phyloP scores from a whole-genome alignment of 1,284 basidiomycete genomes.

The Abortiporus biennis region DNA sequence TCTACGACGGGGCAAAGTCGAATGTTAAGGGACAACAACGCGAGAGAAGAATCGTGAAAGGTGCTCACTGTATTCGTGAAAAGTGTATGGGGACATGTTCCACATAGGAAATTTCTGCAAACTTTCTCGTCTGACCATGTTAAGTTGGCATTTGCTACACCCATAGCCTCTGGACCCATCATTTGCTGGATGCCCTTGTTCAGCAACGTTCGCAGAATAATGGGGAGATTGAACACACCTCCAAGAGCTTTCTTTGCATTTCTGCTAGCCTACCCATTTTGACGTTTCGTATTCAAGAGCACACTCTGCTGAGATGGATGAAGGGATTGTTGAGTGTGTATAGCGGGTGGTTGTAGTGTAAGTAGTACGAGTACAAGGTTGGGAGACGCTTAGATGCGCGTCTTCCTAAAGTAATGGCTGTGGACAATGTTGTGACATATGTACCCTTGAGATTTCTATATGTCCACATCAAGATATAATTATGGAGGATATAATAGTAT shows the following conservation, averaged over 20 bases:
- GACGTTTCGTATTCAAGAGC: too few species aligned
- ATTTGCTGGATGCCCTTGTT: slow-evolving; percentile 76
- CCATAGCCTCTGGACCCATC: slow-evolving; percentile 99
- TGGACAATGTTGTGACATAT: too few species aligned
- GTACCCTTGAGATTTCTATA: too few species aligned
- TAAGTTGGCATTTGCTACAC: slow-evolving; percentile 86
- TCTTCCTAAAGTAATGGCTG: too few species aligned
- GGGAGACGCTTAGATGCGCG: too few species aligned
- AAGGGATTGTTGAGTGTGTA: too few species aligned
- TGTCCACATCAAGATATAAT: too few species aligned
- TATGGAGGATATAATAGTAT: too few species aligned
- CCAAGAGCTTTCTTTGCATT: slow-evolving; percentile 90
- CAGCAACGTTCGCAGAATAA: background rate
- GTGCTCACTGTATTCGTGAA: slow-evolving; percentile 94
- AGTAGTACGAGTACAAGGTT: too few species aligned
- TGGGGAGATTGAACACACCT: slow-evolving; percentile 44
- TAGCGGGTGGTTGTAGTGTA: too few species aligned
- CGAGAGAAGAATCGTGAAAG: slow-evolving; percentile 3
- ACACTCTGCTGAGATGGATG: too few species aligned
- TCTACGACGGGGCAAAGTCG: slow-evolving; percentile 45
- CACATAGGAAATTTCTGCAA: slow-evolving; percentile 98
- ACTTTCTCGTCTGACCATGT: slow-evolving; percentile 98
- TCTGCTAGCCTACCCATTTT: slow-evolving; percentile 86
- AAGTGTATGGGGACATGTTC: slow-evolving; percentile 94
- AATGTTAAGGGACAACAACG: background rate